Base-by-base conservation (phyloP, 1,284 basidiomycete species). In the Microbotryum violaceum region DNA sequence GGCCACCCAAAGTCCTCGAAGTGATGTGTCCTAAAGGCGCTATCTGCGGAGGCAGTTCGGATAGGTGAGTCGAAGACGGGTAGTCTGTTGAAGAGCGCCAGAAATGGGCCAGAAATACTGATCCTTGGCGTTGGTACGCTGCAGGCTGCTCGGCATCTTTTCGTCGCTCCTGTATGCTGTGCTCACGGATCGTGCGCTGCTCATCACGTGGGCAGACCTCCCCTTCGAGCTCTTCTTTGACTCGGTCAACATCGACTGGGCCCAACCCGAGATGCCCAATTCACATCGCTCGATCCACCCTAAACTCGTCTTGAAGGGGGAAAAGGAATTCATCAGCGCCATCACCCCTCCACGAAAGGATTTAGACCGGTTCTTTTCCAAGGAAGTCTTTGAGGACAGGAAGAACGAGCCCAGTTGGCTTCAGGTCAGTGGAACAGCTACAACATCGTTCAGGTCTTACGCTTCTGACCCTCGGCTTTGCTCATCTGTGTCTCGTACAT, bases 171-270 rank as follows among this genome's bases (percentile, higher is more conserved):
- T 65, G 51, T 65, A 59, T 27, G 63, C 60, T 23, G 49, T 65
- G 14, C 12, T 65, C n/a, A 65, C 63, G 12, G 29, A 62, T n/a
- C 57, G 63, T n/a, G 57, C 63, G 14, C 62, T 65, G 18, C 60
- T 65, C 25, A 58, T 51, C 25, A 60, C 61, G n/a, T 65, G 63
- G 63, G 60, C 62, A 45, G 54, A 60, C 6, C 63, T 65, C 18
- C 63, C 63, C 6, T 57, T 65, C 55, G 63, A 65, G 54, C 47
- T 65, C 51, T 52, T 65, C 25, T 65, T 65, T 52, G 60, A 62
- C 57, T 62, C 63, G 18, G 60, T 60, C 7, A 31, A 54, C 48
- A 27, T 65, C 51, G 47, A 65, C 48, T 65, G 63, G 63, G 60
- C 60, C 50, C 60, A 65, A 12, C 60, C 62, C 51, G 60, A 65